phyloP scores from a whole-genome alignment of 208 protist species.

The Wallacemonas sp. region DNA sequence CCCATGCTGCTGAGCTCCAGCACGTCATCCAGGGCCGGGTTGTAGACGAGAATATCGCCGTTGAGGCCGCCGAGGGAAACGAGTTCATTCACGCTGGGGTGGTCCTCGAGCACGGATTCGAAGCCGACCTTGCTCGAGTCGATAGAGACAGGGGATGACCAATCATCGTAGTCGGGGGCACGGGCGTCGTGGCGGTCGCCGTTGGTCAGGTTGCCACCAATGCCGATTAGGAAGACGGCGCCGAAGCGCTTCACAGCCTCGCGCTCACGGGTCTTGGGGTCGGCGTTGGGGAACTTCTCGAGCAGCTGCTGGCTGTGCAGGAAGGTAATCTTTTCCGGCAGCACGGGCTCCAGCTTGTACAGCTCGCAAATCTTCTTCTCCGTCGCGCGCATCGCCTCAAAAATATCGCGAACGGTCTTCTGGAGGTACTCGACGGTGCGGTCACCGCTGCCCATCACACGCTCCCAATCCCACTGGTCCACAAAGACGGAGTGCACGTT shows the following conservation, averaged over 20 bases:
- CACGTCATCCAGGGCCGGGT: conserved; percentile 77
- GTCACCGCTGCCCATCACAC: conserved; percentile 60
- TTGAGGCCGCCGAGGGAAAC: conserved; percentile 79
- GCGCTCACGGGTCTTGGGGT: conserved; percentile 83
- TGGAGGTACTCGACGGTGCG: conserved; percentile 74
- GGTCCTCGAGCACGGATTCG: conserved; percentile 16
- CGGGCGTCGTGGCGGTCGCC: conserved; percentile 83
- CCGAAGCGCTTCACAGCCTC: conserved; percentile 71
- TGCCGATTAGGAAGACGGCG: conserved; percentile 91
- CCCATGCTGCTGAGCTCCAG: conserved; percentile 92
- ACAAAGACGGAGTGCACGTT: conserved; percentile 90
- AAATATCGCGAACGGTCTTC: conserved; percentile 67
- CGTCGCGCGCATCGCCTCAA: conserved; percentile 62
- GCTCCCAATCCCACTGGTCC: conserved; percentile 94
- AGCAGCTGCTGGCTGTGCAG: conserved; percentile 84
- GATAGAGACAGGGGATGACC: conserved; percentile 72
- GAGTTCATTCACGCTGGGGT: conserved; percentile 49
- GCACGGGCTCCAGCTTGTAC: conserved; percentile 46
- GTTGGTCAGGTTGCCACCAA: conserved; percentile 80
- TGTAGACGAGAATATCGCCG: conserved; percentile 90
- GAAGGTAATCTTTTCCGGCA: conserved; percentile 87
- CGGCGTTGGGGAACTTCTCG: conserved; percentile 70
- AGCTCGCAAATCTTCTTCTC: conserved; percentile 57
- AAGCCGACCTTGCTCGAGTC: conserved; percentile 35
- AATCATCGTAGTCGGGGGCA: conserved; percentile 93